Conservation (phyloP, 768 basidiomycete species). For the Boletus huronensis region DNA sequence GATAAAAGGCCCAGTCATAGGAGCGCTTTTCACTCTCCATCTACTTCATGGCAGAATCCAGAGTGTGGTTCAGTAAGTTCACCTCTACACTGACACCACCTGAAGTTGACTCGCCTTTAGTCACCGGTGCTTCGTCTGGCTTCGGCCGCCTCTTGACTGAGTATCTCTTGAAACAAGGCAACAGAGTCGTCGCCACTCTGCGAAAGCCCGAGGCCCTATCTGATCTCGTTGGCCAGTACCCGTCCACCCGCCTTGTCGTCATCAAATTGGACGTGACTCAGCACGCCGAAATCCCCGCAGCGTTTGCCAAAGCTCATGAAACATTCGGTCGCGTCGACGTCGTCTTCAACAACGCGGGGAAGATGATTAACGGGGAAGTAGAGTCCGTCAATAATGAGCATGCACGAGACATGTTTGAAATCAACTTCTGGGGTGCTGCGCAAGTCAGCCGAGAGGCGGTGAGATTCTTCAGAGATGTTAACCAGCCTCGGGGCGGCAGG, state of each 20-base stretch:
- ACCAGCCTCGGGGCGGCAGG: conserved; percentile 33
- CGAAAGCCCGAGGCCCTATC: conserved; percentile 37
- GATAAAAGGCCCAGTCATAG: too few species aligned
- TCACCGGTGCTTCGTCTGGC: conserved; percentile 39
- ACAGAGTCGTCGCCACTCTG: conserved; percentile 42
- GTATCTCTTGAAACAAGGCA: conserved; percentile 31
- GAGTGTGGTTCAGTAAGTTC: not conserved
- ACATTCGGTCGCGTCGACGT: conserved; percentile 37
- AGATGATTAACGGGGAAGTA: conserved; percentile 26
- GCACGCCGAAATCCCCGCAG: conserved; percentile 16
- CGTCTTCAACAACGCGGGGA: conserved; percentile 39
- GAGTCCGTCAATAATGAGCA: conserved; percentile 33
- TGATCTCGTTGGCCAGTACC: conserved; percentile 27
- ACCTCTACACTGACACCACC: too few species aligned
- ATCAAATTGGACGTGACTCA: conserved; percentile 33
- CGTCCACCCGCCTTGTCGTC: conserved; percentile 17
- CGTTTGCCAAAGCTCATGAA: too few species aligned
- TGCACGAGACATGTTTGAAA: conserved; percentile 37
- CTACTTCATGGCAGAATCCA: not conserved
- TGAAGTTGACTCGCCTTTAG: not conserved
- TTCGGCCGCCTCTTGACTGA: conserved; percentile 34
- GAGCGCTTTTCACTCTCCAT: too few species aligned
- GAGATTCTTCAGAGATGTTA: conserved; percentile 35
- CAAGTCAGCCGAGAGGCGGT: conserved; percentile 33
- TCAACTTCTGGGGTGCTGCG: conserved; percentile 34